phyloP scores from a whole-genome alignment of 2,329 filamentous ascomycete genomes.

The Fulvia fulva region DNA sequence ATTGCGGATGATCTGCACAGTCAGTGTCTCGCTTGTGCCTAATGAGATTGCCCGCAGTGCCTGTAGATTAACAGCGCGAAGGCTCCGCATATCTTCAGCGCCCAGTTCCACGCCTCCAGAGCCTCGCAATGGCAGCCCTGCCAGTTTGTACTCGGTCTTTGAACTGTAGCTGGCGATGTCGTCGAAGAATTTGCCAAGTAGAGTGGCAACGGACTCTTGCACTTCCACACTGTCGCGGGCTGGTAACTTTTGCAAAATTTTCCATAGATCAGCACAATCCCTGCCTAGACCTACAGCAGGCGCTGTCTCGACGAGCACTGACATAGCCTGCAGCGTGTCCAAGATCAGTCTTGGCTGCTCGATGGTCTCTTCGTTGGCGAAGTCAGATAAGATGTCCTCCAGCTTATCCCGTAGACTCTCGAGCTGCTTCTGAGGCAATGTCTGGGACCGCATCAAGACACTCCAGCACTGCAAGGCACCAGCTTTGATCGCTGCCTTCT shows the following conservation, averaged over 20 bases:
- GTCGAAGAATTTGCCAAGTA: slow-evolving; percentile 73
- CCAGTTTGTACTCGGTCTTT: slow-evolving; percentile 45
- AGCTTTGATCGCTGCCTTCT: slow-evolving; percentile 66
- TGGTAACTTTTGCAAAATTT: slow-evolving; percentile 62
- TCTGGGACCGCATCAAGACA: slow-evolving; percentile 70
- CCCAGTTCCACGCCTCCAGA: slow-evolving; percentile 67
- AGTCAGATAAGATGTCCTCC: slow-evolving; percentile 50
- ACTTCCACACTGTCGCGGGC: slow-evolving; percentile 69
- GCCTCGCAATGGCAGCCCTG: slow-evolving; percentile 60
- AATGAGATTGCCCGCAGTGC: slow-evolving; percentile 61
- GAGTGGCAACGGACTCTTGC: slow-evolving; percentile 69
- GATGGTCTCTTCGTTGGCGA: slow-evolving; percentile 48
- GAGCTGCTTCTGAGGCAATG: slow-evolving; percentile 65
- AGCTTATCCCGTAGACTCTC: slow-evolving; percentile 53
- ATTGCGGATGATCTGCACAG: slow-evolving; percentile 73
- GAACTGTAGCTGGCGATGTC: slow-evolving; percentile 68
- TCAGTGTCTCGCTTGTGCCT: slow-evolving; percentile 62
- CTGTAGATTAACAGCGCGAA: slow-evolving; percentile 55
- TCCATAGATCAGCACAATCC: slow-evolving; percentile 66
- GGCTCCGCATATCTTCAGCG: slow-evolving; percentile 58
- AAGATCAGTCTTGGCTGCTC: slow-evolving; percentile 70
- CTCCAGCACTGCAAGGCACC: slow-evolving; percentile 77
- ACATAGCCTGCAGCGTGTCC: slow-evolving; percentile 65
- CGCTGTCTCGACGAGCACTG: slow-evolving; percentile 63
- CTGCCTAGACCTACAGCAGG: slow-evolving; percentile 61